Evolutionary conservation across 1,139 yeast species (phyloP).

Genomic region (Yamadazyma triangularis): DNA sequence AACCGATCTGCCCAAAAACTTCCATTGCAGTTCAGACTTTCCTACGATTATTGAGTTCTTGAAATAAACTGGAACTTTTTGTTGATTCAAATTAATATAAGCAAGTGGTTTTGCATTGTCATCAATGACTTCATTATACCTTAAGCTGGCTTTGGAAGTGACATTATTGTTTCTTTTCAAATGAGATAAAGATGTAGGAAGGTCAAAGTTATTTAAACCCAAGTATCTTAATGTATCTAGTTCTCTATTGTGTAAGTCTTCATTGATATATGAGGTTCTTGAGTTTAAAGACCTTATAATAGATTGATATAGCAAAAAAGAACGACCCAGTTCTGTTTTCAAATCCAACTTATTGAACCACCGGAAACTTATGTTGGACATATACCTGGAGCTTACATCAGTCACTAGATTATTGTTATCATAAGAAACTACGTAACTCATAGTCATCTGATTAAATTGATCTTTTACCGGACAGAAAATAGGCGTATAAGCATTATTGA

Average conservation of each 20-base stretch:
- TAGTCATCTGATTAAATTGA: constrained; percentile 29
- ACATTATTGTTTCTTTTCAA: constrained; percentile 31
- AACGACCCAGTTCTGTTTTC: constrained; percentile 26
- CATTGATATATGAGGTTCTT: not conserved
- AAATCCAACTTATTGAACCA: constrained; percentile 29
- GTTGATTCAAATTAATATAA: constrained; percentile 12
- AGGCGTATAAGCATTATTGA: constrained; percentile 12
- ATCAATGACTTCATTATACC: constrained; percentile 27
- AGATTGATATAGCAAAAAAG: constrained; percentile 23
- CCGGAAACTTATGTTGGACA: constrained; percentile 29
- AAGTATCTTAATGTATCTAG: constrained; percentile 18
- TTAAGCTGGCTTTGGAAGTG: constrained; percentile 19
- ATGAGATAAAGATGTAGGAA: constrained; percentile 25
- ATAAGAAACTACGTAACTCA: constrained; percentile 29
- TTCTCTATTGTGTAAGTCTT: constrained; percentile 13
- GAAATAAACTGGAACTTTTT: constrained; percentile 19
- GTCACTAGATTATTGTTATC: constrained; percentile 15
- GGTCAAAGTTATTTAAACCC: constrained; percentile 22
- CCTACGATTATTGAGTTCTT: constrained; percentile 24
- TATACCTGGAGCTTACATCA: constrained; percentile 35
- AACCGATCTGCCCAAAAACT: constrained; percentile 32
- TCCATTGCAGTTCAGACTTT: constrained; percentile 38
- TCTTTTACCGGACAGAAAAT: constrained; percentile 20
- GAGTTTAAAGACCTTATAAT: constrained; percentile 19
- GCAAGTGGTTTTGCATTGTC: constrained; percentile 13